A percentile compares a stretch with the other conserved stretches of the same genome.
phyloP scores from a whole-genome alignment of 1,284 basidiomycete genomes.

The Ganoderma sp. region DNA sequence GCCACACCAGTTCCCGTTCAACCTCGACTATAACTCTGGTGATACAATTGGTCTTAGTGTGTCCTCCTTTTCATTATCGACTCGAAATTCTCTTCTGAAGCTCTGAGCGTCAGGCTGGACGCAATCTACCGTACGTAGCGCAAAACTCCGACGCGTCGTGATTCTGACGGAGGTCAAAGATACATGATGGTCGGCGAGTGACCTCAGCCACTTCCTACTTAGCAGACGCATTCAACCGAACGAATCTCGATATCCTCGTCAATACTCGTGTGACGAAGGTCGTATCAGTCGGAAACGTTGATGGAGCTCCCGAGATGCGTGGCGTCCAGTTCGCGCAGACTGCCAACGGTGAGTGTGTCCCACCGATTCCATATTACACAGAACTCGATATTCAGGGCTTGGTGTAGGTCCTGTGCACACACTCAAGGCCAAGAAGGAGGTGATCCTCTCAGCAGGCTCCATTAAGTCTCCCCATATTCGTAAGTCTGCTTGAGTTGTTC shows the following conservation, averaged over 20 bases:
- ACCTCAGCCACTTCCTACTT: conserved; percentile 40
- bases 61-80: not conserved
- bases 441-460: conserved; percentile 32
- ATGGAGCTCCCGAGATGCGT: conserved; percentile 34
- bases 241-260: conserved; percentile 49
- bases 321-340: conserved; percentile 41
- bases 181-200: conserved; percentile 34
- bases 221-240: conserved; percentile 37
- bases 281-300: conserved; percentile 3
- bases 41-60: conserved; percentile 46
- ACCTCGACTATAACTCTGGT: conserved; percentile 47
- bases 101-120: conserved; percentile 7
- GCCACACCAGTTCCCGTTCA: conserved; percentile 46
- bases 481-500: not conserved
- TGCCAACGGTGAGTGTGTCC: conserved; percentile 25
- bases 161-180: conserved; percentile 6
- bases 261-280: conserved; percentile 46
- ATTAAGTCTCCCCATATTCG: conserved; percentile 44
- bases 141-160: not conserved
- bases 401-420: conserved; percentile 20
- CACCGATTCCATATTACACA: no score
- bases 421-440: conserved; percentile 31
- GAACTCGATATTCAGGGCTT: not conserved
- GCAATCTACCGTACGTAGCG: conserved; percentile 13
- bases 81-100: not conserved